A percentile compares a stretch with the other conserved stretches of the same genome.
These are phyloP conservation scores for Hansenula lynferdii DNA, from an alignment of 1,139 yeast genomes.

Conservation along the genomic window DNA sequence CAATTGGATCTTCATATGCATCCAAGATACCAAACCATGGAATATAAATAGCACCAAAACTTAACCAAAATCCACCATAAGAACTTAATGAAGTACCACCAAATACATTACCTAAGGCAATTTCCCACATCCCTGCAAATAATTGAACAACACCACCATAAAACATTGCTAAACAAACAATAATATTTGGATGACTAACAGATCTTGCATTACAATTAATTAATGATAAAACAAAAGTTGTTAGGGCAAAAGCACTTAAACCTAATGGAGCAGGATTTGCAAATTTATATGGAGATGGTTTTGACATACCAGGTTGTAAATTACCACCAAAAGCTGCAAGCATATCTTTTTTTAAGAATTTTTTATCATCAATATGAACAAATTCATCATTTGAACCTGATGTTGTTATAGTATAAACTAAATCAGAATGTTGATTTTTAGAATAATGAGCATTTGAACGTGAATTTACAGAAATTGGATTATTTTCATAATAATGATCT, in stretches of 20 bases:
- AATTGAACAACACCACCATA: slow-evolving; percentile 70
- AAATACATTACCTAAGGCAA: slow-evolving; percentile 76
- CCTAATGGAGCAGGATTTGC: slow-evolving; percentile 93
- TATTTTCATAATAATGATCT: slow-evolving; percentile 7
- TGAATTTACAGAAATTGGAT: slow-evolving; percentile 1
- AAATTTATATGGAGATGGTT: slow-evolving; percentile 60
- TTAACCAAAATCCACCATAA: slow-evolving; percentile 88
- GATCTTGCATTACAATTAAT: slow-evolving; percentile 61
- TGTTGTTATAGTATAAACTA: slow-evolving; percentile 24
- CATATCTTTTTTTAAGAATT: slow-evolving; percentile 47
- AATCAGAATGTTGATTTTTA: slow-evolving; percentile 3
- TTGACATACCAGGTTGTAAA: slow-evolving; percentile 44
- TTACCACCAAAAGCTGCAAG: slow-evolving; percentile 56
- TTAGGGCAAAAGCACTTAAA: slow-evolving; percentile 75
- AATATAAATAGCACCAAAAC: slow-evolving; percentile 66
- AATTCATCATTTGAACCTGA: slow-evolving; percentile 41
- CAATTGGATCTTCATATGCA: slow-evolving; percentile 39
- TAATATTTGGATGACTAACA: slow-evolving; percentile 41
- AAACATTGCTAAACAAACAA: slow-evolving; percentile 60
- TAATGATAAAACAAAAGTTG: slow-evolving; percentile 76
- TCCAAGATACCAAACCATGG: slow-evolving; percentile 68
- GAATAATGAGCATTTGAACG: neutral
- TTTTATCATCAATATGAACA: slow-evolving; percentile 57
- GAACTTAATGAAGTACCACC: slow-evolving; percentile 85
- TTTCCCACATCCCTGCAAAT: slow-evolving; percentile 75